Base-by-base conservation (phyloP, 2,329 filamentous ascomycete genomes). In the Coleophoma crateriformis region DNA sequence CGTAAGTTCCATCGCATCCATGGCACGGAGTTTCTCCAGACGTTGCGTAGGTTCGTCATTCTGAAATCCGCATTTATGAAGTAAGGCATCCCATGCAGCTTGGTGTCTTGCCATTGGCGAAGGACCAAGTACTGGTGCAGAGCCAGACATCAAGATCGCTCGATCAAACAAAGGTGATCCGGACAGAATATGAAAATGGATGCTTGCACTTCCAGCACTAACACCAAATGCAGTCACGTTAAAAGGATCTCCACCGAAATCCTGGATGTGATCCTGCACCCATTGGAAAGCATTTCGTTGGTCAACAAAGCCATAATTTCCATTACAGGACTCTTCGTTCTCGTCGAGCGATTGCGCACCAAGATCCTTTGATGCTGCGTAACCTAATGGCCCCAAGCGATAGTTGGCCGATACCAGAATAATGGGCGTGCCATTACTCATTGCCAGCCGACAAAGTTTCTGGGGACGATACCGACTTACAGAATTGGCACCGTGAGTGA, bases 191-290 rank as follows among this genome's bases (percentile, higher is more conserved):
- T 56, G 51, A 34, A 47, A 48, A 27, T 51, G 51, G 19, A 56
- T 44, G 39, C 51, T 51, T 20, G 51, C 53, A 44, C 54, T 54
- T 27, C 52, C 50, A 11, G 52, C 52, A 39, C 46, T 73, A 50
- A 74, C 67, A 14, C 74, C 74, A 14, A 68, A 58, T 10, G 67
- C 54, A 1, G 63, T 65, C 17, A 65, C 52, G 20, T 52, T 54
- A 1, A 47, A 40, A 8, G 61, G 57, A 45, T 66, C 59, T 7
- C 64, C 63, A 3, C 64, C 61, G 40, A 68, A 67, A 4, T 58
- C 62, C 1, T 48, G 34, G 27, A 67, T 60, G 39, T 65, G 47
- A 8, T 56, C 49, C 40, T 61, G 51, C 7, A 67, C 49, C 63
- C 63, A 65, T 33, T 45, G 34, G 11, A 54, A 45, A 7, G 52